Percentiles rank a stretch among this genome's conserved stretches.
Evolutionary conservation across 129 eudicot species (phyloP).

Genomic region (Flaveria brownii): DNA sequence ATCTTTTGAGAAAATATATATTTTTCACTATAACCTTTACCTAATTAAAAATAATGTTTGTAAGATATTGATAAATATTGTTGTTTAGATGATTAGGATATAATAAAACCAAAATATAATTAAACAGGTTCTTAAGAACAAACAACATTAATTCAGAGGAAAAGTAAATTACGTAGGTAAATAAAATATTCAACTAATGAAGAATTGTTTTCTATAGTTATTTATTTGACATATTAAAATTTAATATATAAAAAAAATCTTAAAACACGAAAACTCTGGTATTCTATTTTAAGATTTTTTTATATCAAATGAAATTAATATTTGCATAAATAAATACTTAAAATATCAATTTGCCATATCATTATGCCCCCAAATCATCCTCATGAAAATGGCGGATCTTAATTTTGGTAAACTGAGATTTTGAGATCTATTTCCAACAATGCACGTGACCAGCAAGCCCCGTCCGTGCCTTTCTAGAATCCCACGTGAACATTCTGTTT

Average conservation of each 20-base stretch:
- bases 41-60: too few relatives aligned
- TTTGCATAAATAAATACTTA: not conserved
- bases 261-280: not conserved
- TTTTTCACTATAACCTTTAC: too few relatives aligned
- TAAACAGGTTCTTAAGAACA: too few relatives aligned
- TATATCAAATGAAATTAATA: not conserved
- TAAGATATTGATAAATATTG: too few relatives aligned
- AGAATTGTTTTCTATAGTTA: too few relatives aligned
- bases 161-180: too few relatives aligned
- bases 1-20: too few relatives aligned
- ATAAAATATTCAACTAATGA: too few relatives aligned
- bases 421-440: slow-evolving; percentile 1
- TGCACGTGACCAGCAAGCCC: slow-evolving; percentile 26
- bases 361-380: slow-evolving; percentile 6
- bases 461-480: slow-evolving; percentile 29
- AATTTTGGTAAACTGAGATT: slow-evolving; percentile 23
- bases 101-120: too few relatives aligned
- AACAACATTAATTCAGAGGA: too few relatives aligned
- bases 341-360: not conserved
- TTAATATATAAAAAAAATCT: not conserved
- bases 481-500: slow-evolving; percentile 25
- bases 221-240: too few relatives aligned
- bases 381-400: slow-evolving; percentile 19
- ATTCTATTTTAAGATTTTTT: not conserved
- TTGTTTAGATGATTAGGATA: too few relatives aligned